phyloP scores from a whole-genome alignment of 345 rosid species.

The Raphanus raphanistrum region DNA sequence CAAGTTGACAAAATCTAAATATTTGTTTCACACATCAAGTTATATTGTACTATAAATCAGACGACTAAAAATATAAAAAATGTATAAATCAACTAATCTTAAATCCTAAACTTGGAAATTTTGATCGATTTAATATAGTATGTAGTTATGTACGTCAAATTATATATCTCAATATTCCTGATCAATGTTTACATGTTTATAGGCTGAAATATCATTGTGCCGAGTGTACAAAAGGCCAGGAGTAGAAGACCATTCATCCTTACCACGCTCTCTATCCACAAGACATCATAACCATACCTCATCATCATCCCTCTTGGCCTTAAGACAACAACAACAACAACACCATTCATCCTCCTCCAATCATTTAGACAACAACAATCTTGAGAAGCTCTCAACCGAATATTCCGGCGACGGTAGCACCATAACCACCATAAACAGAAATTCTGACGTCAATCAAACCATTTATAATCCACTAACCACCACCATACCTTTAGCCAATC shows the following conservation, averaged over 20 bases:
- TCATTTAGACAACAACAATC: conserved; percentile 35
- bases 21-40: too few species aligned
- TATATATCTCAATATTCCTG: background rate
- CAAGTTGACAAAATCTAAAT: background rate
- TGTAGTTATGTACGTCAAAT: background rate
- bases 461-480: too few species aligned
- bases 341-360: conserved; percentile 34
- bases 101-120: too few species aligned
- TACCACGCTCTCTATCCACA: conserved; percentile 67
- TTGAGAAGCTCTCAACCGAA: conserved; percentile 39
- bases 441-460: conserved; percentile 47
- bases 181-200: conserved; percentile 15
- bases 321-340: conserved; percentile 39
- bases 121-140: too few species aligned
- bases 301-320: conserved; percentile 35
- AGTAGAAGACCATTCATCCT: conserved; percentile 86
- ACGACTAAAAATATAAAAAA: too few species aligned
- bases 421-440: conserved; percentile 42
- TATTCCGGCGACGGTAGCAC: conserved; percentile 51
- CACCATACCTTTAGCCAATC: conserved; percentile 64
- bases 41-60: too few species aligned
- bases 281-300: conserved; percentile 34
- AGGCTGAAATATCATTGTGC: conserved; percentile 94
- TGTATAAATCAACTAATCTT: too few species aligned
- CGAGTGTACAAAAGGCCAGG: conserved; percentile 97